Evolutionary conservation across 2,329 filamentous ascomycete species (phyloP).

Genomic region (Aspergillus sp.): DNA sequence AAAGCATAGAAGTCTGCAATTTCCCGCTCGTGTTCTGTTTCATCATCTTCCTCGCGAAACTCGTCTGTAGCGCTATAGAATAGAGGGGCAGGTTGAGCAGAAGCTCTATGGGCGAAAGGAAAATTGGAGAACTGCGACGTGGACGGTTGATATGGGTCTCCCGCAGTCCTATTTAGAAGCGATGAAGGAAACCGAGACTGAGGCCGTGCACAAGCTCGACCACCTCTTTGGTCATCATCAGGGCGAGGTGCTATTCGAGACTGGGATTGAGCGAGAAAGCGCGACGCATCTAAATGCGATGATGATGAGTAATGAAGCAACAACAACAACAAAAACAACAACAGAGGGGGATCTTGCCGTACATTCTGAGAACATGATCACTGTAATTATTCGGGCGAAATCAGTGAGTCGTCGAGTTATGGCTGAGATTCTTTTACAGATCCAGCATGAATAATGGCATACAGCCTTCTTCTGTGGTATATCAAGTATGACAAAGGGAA

Average conservation of each 20-base stretch:
- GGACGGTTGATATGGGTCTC: constrained; percentile 71
- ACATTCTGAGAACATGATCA: constrained; percentile 82
- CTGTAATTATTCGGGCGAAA: background rate
- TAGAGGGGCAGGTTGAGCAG: constrained; percentile 75
- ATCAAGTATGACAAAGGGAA: too few relatives aligned
- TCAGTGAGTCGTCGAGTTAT: background rate
- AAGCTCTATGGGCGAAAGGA: constrained; percentile 70
- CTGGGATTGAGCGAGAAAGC: constrained; percentile 93
- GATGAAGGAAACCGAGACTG: constrained; percentile 44
- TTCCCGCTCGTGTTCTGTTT: constrained; percentile 81
- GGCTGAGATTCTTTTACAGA: background rate
- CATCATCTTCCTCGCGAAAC: constrained; percentile 87
- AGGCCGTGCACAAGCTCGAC: constrained; percentile 41
- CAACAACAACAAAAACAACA: background rate
- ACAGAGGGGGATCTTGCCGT: constrained; percentile 31
- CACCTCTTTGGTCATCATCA: constrained; percentile 44
- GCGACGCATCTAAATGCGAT: constrained; percentile 72
- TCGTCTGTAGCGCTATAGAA: constrained; percentile 90
- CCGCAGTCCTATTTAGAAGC: constrained; percentile 47
- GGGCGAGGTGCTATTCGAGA: constrained; percentile 73
- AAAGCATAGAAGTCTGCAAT: constrained; percentile 91
- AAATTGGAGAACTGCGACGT: constrained; percentile 68
- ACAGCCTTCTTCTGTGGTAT: too few relatives aligned
- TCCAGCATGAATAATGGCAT: background rate
- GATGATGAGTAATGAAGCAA: constrained; percentile 3